These are phyloP conservation scores for Zygnema cylindricum DNA, from an alignment of 139 green algal species.

Conservation along the genomic window DNA sequence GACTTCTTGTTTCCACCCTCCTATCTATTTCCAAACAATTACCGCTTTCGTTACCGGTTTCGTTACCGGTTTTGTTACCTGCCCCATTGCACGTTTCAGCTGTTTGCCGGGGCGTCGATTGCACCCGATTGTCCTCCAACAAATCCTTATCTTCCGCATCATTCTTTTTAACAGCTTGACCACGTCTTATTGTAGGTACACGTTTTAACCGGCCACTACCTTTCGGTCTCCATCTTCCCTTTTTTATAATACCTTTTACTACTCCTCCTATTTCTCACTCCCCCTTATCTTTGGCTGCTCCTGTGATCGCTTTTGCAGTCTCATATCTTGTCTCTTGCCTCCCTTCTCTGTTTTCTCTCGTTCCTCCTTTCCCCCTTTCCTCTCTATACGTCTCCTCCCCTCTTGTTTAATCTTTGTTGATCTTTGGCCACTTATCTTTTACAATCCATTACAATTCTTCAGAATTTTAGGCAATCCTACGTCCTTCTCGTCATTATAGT, in stretches of 20 bases:
- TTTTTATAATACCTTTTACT: background rate
- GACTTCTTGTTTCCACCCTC: too few species aligned
- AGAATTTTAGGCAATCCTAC: conserved; percentile 22
- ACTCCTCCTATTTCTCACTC: background rate
- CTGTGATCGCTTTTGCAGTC: too few species aligned
- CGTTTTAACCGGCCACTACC: conserved; percentile 63
- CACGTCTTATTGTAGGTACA: background rate
- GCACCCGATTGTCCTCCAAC: too few species aligned
- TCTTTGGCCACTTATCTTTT: conserved; percentile 5
- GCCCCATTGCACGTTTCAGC: background rate
- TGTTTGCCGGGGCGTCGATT: too few species aligned
- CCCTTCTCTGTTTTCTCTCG: background rate
- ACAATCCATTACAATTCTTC: background rate
- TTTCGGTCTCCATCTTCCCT: conserved; percentile 66
- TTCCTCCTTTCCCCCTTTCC: background rate
- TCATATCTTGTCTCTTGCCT: background rate
- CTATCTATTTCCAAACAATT: too few species aligned
- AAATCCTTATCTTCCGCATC: too few species aligned
- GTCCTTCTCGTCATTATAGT: conserved; percentile 42
- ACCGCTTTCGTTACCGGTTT: background rate
- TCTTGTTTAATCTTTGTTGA: too few species aligned
- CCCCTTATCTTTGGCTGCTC: too few species aligned
- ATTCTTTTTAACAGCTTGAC: background rate
- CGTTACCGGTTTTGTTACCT: background rate
- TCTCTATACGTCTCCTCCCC: too few species aligned